A percentile compares a stretch with the other conserved stretches of the same genome.
phyloP scores from a whole-genome alignment of 2,329 filamentous ascomycete genomes.

The Chrysoporthe puriensis region DNA sequence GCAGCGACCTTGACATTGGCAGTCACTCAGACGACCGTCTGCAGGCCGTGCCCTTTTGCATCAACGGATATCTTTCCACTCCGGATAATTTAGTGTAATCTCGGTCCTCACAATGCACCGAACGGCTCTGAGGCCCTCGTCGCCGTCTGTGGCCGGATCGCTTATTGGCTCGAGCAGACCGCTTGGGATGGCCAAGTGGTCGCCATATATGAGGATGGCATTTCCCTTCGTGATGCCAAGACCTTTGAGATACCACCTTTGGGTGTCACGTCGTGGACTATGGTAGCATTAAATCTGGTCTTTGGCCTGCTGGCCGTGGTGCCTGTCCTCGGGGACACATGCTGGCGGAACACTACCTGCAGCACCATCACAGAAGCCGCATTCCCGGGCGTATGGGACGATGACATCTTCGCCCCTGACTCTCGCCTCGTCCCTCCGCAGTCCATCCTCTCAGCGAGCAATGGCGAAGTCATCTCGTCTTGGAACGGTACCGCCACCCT shows the following conservation, averaged over 20 bases:
- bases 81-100: conserved; percentile 16
- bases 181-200: neutral
- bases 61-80: neutral
- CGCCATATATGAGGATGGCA: conserved; percentile 1
- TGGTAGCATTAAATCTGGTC: conserved; percentile 15
- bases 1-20: conserved; percentile 6
- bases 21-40: neutral
- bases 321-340: conserved; percentile 37
- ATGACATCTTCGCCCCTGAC: conserved; percentile 58
- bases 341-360: conserved; percentile 61
- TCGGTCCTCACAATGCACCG: conserved; percentile 28
- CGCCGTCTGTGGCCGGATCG: neutral
- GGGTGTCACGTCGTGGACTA: conserved; percentile 4
- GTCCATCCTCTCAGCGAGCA: conserved; percentile 44
- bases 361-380: conserved; percentile 51
- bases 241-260: neutral
- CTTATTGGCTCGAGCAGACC: conserved; percentile 17
- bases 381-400: conserved; percentile 62
- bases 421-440: conserved; percentile 54
- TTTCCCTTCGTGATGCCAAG: neutral
- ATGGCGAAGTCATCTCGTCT: conserved; percentile 36
- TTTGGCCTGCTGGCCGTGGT: conserved; percentile 36
- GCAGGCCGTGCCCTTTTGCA: neutral
- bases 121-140: conserved; percentile 8
- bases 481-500: conserved; percentile 35